Conservation (phyloP, 2,329 filamentous ascomycete genomes). For the Simplicillium sp. region DNA sequence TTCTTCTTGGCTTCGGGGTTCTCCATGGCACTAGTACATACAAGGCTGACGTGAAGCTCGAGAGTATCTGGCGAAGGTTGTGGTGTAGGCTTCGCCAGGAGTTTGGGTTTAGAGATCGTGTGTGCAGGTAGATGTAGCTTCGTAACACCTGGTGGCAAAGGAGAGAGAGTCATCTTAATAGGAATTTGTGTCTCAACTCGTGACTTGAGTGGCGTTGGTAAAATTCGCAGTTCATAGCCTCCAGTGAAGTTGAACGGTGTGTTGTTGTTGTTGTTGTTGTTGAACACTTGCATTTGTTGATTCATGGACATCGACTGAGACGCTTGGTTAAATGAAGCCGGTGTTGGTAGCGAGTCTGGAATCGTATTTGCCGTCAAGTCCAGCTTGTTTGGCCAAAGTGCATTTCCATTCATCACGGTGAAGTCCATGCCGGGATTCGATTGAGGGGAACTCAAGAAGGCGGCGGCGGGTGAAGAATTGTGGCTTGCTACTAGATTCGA, state of each 20-base stretch:
- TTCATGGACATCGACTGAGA: slow-evolving; percentile 20
- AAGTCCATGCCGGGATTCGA: slow-evolving; percentile 30
- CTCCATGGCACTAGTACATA: slow-evolving; percentile 88
- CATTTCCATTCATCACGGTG: slow-evolving; percentile 19
- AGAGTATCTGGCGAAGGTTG: slow-evolving; percentile 62
- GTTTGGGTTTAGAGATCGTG: slow-evolving; percentile 90
- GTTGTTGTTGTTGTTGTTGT: neutral
- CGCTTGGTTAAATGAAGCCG: slow-evolving; percentile 16
- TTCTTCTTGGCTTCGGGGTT: slow-evolving; percentile 55
- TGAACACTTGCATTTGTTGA: slow-evolving; percentile 17
- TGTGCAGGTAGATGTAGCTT: slow-evolving; percentile 80
- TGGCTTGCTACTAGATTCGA: slow-evolving; percentile 42
- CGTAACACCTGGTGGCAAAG: slow-evolving; percentile 65
- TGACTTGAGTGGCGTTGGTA: slow-evolving; percentile 68
- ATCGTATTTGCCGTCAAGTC: slow-evolving; percentile 14
- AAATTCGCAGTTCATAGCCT: slow-evolving; percentile 43
- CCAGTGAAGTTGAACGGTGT: slow-evolving; percentile 19
- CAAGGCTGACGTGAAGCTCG: slow-evolving; percentile 71
- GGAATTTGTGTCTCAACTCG: slow-evolving; percentile 95
- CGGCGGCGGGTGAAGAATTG: slow-evolving; percentile 36
- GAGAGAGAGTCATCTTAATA: slow-evolving; percentile 69
- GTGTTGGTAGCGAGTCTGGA: slow-evolving; percentile 14
- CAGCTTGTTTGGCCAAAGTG: slow-evolving; percentile 25
- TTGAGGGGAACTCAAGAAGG: slow-evolving; percentile 38
- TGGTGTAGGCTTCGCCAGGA: slow-evolving; percentile 64